These are phyloP conservation scores for Limtongia smithiae DNA, from an alignment of 805 yeast genomes.

Conservation along the genomic window DNA sequence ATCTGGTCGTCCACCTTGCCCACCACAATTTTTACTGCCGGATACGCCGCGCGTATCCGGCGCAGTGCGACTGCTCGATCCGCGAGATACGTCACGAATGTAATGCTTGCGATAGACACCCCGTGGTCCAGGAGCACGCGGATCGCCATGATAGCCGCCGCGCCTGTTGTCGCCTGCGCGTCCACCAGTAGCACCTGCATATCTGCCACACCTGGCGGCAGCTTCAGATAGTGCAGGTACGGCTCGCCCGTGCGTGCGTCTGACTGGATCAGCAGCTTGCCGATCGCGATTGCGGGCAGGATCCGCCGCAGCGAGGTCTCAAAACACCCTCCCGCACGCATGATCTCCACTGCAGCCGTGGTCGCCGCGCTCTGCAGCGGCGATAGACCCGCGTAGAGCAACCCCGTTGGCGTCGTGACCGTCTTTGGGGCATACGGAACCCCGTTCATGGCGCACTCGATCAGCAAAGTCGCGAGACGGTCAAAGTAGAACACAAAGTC, in stretches of 20 bases:
- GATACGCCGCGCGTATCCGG: conserved; percentile 71
- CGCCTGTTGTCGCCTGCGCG: conserved; percentile 87
- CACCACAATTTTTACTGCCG: conserved; percentile 61
- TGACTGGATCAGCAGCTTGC: conserved; percentile 82
- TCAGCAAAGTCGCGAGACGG: conserved; percentile 67
- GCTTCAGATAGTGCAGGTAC: conserved; percentile 72
- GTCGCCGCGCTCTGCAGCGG: conserved; percentile 37
- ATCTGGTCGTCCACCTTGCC: conserved; percentile 49
- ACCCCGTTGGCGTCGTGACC: conserved; percentile 46
- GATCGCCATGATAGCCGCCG: conserved; percentile 91
- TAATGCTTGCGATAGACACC: conserved; percentile 56
- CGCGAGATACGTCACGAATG: conserved; percentile 67
- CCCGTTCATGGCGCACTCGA: conserved; percentile 43
- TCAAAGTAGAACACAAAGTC: conserved; percentile 87
- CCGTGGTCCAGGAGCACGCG: conserved; percentile 83
- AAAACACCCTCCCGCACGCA: conserved; percentile 88
- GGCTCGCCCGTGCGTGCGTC: conserved; percentile 93
- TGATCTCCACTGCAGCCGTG: conserved; percentile 28
- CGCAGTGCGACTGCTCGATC: conserved; percentile 68
- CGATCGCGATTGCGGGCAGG: conserved; percentile 72
- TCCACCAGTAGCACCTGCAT: conserved; percentile 62
- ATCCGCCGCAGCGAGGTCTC: conserved; percentile 72
- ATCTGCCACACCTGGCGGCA: conserved; percentile 48
- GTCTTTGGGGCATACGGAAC: conserved; percentile 41
- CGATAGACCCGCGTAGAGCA: conserved; percentile 31